These are phyloP conservation scores for Biscogniauxia marginata DNA, from an alignment of 2,329 filamentous ascomycete species.

Conservation along the genomic window DNA sequence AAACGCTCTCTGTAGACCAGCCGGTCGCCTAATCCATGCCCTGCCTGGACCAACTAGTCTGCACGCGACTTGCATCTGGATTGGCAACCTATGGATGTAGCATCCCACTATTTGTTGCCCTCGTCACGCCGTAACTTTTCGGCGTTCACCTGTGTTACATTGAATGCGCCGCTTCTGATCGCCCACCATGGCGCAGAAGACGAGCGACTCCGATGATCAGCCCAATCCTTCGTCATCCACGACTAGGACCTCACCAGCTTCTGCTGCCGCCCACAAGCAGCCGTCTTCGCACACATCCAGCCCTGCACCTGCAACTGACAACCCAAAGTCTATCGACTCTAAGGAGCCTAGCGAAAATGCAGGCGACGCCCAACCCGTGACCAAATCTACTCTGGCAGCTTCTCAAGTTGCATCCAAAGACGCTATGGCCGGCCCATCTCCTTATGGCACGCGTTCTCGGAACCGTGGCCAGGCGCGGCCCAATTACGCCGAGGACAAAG, in stretches of 20 bases:
- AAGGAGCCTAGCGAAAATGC: constrained; percentile 31
- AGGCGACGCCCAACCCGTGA: constrained; percentile 45
- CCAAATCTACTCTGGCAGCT: constrained; percentile 45
- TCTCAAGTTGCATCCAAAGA: constrained; percentile 51
- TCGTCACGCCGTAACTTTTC: constrained; percentile 29
- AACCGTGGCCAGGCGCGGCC: constrained; percentile 80
- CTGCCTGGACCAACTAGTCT: constrained; percentile 24
- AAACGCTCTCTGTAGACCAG: constrained; percentile 20
- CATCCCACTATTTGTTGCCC: constrained; percentile 20
- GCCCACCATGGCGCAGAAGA: constrained; percentile 36
- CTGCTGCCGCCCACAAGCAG: constrained; percentile 30
- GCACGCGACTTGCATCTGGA: constrained; percentile 22
- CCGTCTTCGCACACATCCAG: constrained; percentile 30
- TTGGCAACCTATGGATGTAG: constrained; percentile 30
- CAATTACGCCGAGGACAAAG: constrained; percentile 94
- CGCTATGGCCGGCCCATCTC: constrained; percentile 55
- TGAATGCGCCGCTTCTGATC: constrained; percentile 36
- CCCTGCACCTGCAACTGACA: constrained; percentile 26
- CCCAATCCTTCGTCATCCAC: constrained; percentile 36
- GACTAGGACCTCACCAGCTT: constrained; percentile 30
- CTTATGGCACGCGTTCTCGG: constrained; percentile 91
- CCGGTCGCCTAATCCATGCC: constrained; percentile 20
- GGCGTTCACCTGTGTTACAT: constrained; percentile 32
- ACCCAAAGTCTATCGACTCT: constrained; percentile 21
- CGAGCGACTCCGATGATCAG: constrained; percentile 34